Evolutionary conservation across 345 rosid genomes (phyloP).

Genomic region (Salix brachista): DNA sequence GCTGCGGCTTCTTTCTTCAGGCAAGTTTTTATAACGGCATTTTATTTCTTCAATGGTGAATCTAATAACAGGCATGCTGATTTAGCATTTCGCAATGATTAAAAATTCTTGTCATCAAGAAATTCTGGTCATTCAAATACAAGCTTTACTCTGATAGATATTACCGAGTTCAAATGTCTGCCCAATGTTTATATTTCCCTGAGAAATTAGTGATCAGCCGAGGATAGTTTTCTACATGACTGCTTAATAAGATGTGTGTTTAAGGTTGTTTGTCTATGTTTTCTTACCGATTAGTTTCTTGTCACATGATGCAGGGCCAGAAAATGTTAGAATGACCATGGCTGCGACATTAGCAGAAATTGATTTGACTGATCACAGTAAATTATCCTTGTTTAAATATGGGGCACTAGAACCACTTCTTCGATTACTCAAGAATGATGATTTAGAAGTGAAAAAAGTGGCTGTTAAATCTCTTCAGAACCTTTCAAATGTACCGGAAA

Average conservation of each 20-base stretch:
- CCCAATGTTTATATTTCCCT: neutral
- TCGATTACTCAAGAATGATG: conserved; percentile 17
- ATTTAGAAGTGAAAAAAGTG: conserved; percentile 18
- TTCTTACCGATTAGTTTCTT: neutral
- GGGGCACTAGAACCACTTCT: conserved; percentile 26
- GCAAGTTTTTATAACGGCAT: conserved; percentile 2
- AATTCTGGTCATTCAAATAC: neutral
- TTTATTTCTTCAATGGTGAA: neutral
- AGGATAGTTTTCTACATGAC: neutral
- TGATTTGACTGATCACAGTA: conserved; percentile 26
- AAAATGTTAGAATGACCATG: conserved; percentile 15
- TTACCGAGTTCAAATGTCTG: neutral
- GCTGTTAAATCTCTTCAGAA: conserved; percentile 24
- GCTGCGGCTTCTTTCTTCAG: conserved; percentile 24
- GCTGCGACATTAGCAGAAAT: conserved; percentile 23
- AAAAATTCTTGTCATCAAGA: neutral
- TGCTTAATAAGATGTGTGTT: neutral
- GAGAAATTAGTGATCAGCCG: neutral
- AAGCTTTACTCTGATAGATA: neutral
- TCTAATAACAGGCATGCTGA: neutral
- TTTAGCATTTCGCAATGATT: neutral
- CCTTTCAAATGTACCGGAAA: conserved; percentile 23
- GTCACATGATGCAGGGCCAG: conserved; percentile 17
- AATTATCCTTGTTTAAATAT: conserved; percentile 22
- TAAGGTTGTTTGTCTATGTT: neutral